phyloP scores from a whole-genome alignment of 1,284 basidiomycete genomes.

The Ustilago trichophora region DNA sequence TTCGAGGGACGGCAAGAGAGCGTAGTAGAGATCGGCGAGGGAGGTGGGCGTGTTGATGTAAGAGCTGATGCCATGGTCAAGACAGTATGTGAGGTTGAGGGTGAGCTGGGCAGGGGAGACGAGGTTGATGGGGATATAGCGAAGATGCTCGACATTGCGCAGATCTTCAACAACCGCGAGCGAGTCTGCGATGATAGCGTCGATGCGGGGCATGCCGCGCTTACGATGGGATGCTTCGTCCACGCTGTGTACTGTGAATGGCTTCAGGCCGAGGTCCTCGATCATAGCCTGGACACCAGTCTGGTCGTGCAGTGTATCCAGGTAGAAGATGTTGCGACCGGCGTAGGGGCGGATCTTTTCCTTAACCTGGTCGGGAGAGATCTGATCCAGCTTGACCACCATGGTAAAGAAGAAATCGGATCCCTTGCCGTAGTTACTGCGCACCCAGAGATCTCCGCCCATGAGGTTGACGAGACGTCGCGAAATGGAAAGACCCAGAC shows the following conservation, averaged over 20 bases:
- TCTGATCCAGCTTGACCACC: conserved; percentile 64
- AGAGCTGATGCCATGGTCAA: conserved; percentile 88
- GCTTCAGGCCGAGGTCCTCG: conserved; percentile 81
- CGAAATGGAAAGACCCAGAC: conserved; percentile 79
- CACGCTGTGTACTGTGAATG: conserved; percentile 80
- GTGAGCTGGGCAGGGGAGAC: conserved; percentile 72
- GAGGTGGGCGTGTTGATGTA: conserved; percentile 90
- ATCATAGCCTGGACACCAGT: conserved; percentile 83
- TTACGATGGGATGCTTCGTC: conserved; percentile 77
- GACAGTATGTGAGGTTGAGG: conserved; percentile 71
- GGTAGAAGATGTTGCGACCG: conserved; percentile 75
- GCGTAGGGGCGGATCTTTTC: conserved; percentile 64
- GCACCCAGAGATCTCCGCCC: conserved; percentile 99
- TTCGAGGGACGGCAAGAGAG: conserved; percentile 92
- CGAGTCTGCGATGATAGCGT: conserved; percentile 94
- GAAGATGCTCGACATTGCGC: conserved; percentile 89
- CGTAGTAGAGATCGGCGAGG: conserved; percentile 87
- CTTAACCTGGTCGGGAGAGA: conserved; percentile 54
- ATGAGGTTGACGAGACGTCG: conserved; percentile 93
- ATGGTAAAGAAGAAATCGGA: conserved; percentile 98
- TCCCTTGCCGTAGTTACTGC: conserved; percentile 85
- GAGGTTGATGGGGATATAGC: conserved; percentile 97
- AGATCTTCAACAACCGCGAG: conserved; percentile 84
- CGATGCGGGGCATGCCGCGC: conserved; percentile 85
- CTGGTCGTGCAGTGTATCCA: conserved; percentile 83